Base-by-base conservation (phyloP, 106 monocot species). In the Triglochin maritima region DNA sequence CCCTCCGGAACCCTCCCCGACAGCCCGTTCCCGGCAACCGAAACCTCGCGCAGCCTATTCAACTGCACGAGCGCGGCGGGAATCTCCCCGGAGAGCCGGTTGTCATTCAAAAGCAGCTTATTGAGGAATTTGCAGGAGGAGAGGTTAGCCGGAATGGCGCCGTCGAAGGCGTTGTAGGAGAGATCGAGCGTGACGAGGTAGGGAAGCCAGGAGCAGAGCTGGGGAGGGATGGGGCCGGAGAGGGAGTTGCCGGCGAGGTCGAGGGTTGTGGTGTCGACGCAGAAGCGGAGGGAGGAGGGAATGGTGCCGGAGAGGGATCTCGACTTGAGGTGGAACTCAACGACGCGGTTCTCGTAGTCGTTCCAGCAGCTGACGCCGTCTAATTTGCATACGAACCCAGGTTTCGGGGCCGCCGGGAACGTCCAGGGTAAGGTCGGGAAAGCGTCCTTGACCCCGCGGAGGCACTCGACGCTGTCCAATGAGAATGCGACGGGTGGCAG, bases 351-450 rank as follows among this genome's bases (percentile, higher is more conserved):
- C 80, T 86, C 83, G 57, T 80, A 78, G 41, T 10, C 6, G 78
- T 83, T 87, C 83, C 83, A 87, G 74, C 80, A 87, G 8, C 66
- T 59, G 44, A 87, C 72, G 4, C 86, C 86, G 41, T 44, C 61
- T 1, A 61, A 61, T 10, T 8, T 12, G 45, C 61, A 61, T 29
- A 29, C 29, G 29, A 29, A 29, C 29, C 29, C 29, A 1, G 29
- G 29, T 29, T 29, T 29, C 29, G 29, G 29, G 29, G 29, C 29
- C 29, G 29, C 29, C 29, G 29, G 29, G 29, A 29, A 29, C 0
- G 29, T 29, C 29, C 29, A 29, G 29, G 29, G 0, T 29, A 29
- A 29, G 29, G 29, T 29, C 29, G 29, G 29, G 29, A 29, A 29
- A 29, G 29, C 29, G 29, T 29, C 29, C 29, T 29, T 29, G 1